Base-by-base conservation (phyloP, 169 alveolate species). In the Eimeria tenella region DNA sequence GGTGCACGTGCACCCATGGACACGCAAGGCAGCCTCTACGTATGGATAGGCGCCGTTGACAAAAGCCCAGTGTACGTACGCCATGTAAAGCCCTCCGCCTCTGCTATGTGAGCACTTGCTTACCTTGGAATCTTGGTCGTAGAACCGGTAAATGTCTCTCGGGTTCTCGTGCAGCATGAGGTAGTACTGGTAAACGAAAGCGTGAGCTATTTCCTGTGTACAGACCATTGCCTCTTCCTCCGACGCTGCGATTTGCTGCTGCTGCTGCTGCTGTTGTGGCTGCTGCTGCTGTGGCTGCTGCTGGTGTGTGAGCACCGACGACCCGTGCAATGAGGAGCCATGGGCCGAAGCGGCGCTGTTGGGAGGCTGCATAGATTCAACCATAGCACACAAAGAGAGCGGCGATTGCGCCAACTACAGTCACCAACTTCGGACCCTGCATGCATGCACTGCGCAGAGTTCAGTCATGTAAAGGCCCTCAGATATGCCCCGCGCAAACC, bases 171-270 rank as follows among this genome's bases (percentile, higher is more conserved):
- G 94, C 63, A 94, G 84, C 95, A 87, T 94, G 56, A 42, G 50
- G 79, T 86, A 94, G 82, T 94, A 94, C 75, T 94, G 95, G 82
- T 86, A 94, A 9, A 94, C 95, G 53, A 94, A 94, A 3, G 94
- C 84, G 56, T 94, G 95, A 75, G 95, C 95, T 8, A 94, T 68
- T 15, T 94, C 95, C 71, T 90, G 93, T 0, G 83, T 73, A 15
- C 93, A 53, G 9, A 70, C 73, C 71, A 53, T 50, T 52, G 79
- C 65, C 7, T 68, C 74, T 23, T 71, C 93, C 50, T 68, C 93
- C 6, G 75, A 9, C 15, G 88, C 88, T 11, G 58, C 23, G n/a
- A 15, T 21, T 73, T 53, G 90, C 75, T 82, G 90, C 74, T 53
- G 75, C 25, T 55, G 89, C 56, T 52, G 89, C 89, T 81, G 90